Percentiles rank a stretch among this genome's conserved stretches.
phyloP scores from a whole-genome alignment of 352 stramenopile genomes.

The Pythium rishiriense region DNA sequence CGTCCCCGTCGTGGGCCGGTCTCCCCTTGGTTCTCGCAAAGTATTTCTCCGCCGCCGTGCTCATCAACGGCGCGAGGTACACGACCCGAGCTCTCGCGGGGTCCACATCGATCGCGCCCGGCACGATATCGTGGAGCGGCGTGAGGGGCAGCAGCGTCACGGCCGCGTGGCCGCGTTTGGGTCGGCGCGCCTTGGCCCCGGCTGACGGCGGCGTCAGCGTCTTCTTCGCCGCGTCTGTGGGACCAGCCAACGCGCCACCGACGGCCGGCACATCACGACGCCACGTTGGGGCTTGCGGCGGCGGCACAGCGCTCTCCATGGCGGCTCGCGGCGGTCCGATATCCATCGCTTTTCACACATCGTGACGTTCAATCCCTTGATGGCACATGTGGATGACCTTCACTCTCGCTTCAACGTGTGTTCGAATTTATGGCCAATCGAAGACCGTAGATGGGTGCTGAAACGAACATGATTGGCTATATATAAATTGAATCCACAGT shows the following conservation, averaged over 20 bases:
- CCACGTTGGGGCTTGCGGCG: neutral
- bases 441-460: too few relatives aligned
- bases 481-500: too few relatives aligned
- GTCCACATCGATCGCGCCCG: constrained; percentile 20
- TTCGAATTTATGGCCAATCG: neutral
- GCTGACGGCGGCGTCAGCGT: too few relatives aligned
- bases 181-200: neutral
- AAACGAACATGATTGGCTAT: neutral
- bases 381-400: neutral
- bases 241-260: too few relatives aligned
- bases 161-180: neutral
- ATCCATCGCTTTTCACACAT: neutral
- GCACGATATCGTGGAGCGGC: constrained; percentile 19
- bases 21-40: constrained; percentile 21
- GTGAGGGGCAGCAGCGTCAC: constrained; percentile 28
- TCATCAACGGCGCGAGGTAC: constrained; percentile 27
- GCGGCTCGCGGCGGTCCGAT: too few relatives aligned
- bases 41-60: constrained; percentile 28
- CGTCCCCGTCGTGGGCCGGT: neutral
- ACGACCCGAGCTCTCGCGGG: constrained; percentile 19
- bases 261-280: neutral
- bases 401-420: neutral
- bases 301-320: neutral
- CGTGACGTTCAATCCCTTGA: neutral
- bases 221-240: neutral